Conservation (phyloP, 495 filamentous ascomycete genomes). For the Glonium stellatum region DNA sequence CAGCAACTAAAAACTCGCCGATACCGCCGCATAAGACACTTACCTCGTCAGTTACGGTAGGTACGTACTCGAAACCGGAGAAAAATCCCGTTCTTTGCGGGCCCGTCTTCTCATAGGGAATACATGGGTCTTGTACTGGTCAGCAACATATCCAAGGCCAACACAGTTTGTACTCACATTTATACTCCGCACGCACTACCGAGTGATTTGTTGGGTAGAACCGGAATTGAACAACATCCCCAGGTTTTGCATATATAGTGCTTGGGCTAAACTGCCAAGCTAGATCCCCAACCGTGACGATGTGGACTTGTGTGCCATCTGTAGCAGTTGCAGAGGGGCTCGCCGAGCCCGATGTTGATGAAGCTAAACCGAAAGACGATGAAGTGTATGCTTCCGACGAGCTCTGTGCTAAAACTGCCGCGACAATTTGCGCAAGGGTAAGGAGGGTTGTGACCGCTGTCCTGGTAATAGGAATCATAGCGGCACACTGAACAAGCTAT, state of each 20-base stretch:
- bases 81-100: constrained; percentile 31
- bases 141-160: not conserved
- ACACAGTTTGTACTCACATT: not conserved
- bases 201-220: constrained; percentile 57
- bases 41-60: constrained; percentile 10
- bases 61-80: constrained; percentile 13
- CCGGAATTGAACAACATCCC: constrained; percentile 42
- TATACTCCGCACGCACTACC: constrained; percentile 22
- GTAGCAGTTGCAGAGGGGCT: not conserved
- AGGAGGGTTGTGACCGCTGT: not conserved
- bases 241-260: constrained; percentile 21
- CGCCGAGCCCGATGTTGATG: constrained; percentile 2
- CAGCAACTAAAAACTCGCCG: not conserved
- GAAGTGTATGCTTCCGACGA: not conserved
- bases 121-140: not conserved
- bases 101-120: not conserved
- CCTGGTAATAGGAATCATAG: not conserved
- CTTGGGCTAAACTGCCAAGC: constrained; percentile 22
- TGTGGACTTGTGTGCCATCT: constrained; percentile 15
- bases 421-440: not conserved
- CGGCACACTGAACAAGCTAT: not conserved
- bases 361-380: not conserved
- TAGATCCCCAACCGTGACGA: constrained; percentile 27
- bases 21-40: not conserved
- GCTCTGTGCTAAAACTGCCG: not conserved